Evolutionary conservation across 169 alveolate genomes (phyloP), one percentile per base, ranked within the genome.

Genomic region (Besnoitia besnoiti): DNA sequence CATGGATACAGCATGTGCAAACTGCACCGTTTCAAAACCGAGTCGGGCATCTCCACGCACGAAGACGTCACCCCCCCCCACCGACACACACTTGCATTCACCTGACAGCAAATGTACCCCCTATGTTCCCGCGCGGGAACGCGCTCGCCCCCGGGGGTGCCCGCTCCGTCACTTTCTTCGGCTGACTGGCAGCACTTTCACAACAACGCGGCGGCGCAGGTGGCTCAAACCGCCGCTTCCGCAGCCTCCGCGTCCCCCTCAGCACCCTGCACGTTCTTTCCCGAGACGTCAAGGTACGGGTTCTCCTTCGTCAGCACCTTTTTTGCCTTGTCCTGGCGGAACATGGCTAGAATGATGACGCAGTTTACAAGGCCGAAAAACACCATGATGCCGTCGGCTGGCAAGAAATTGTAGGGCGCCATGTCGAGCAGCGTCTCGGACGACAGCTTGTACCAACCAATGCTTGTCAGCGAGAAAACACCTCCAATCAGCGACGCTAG

Each of bases 401-500:
- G 30, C 30, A 91, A 27, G 67, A 82, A 91, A 62, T 82, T 91
- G 27, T 62, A 30, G 0, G 91, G 91, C 0, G 5, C 21, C 19
- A 55, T 16, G 21, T 55, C 85, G 40, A 47, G 46, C 37, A 89
- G 59, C 7, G 79, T 50, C 49, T 91, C 94, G 27, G 87, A 30
- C 0, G 87, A 89, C 40, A 80, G 73, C 76, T 91, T 91, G 67
- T 91, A 91, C 94, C 94, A 91, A 8, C 85, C n/a, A n/a, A 91
- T 82, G 47, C 94, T 91, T 16, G 87, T 42, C 3, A 91, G 79
- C 30, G 87, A 89, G 73, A 91, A 91, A 14, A 91, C 62, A 0
- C 95, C 95, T 4, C 95, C 95, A 7, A 85, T 46, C 0, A 85
- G 91, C 27, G 95, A 93, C 16, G 93, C 89, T 8, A 93, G 42